A percentile compares a stretch with the other conserved stretches of the same genome.
These are phyloP conservation scores for Colletotrichum orbiculare DNA, from an alignment of 2,329 filamentous ascomycete genomes.

Conservation along the genomic window DNA sequence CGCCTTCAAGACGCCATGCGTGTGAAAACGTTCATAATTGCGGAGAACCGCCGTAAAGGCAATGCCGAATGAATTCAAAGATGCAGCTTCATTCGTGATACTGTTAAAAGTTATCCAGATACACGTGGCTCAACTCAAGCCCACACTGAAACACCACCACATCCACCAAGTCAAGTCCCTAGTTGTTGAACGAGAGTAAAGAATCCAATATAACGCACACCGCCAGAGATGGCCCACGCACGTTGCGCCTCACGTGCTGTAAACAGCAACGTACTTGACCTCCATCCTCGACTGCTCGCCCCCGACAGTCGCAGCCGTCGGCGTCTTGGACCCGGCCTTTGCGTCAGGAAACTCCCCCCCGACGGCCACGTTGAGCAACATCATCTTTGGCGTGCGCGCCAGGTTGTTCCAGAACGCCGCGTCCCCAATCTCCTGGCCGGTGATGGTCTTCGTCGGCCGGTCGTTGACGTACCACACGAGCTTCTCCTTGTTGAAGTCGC, in stretches of 20 bases:
- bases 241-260: constrained; percentile 24
- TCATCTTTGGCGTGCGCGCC: constrained; percentile 45
- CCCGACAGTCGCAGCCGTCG: constrained; percentile 46
- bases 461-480: constrained; percentile 51
- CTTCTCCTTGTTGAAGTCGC: constrained; percentile 44
- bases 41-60: too few relatives aligned
- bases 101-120: too few relatives aligned
- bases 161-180: not conserved
- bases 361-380: constrained; percentile 54
- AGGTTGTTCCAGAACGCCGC: constrained; percentile 45
- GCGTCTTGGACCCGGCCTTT: constrained; percentile 46
- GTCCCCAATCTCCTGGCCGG: constrained; percentile 42
- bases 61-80: too few relatives aligned
- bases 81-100: too few relatives aligned
- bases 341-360: constrained; percentile 51
- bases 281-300: constrained; percentile 49
- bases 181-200: too few relatives aligned
- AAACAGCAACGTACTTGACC: constrained; percentile 54
- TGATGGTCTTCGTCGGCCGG: constrained; percentile 41
- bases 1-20: too few relatives aligned
- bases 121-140: too few relatives aligned
- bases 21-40: too few relatives aligned
- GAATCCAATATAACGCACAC: too few relatives aligned
- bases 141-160: too few relatives aligned
- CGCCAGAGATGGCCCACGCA: not conserved